Base-by-base conservation (phyloP, 2,329 filamentous ascomycete genomes). In the Rachicladosporium sp. region DNA sequence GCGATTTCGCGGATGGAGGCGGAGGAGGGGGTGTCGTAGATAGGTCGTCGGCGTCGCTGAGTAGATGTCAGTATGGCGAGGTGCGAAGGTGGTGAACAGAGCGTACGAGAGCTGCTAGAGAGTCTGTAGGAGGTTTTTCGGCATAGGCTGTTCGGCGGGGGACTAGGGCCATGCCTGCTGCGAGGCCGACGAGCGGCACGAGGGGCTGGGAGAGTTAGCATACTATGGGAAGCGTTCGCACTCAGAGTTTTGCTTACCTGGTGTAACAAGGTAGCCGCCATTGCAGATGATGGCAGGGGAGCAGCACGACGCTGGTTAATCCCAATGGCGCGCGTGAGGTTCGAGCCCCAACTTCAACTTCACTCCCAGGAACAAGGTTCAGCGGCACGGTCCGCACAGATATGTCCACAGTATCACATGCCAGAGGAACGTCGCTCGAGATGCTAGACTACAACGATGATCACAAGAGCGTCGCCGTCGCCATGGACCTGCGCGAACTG, bases 11-110 rank as follows among this genome's bases (percentile, higher is more conserved):
- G 50, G 47, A 52, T 37, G 33, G 53, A 42, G 43, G 50, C 43
- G 53, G 57, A 46, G 49, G 54, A 49, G 49, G 68, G 65, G 58
- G 80, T 73, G 64, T 89, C 83, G 72, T 93, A 93, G 65, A 93
- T 91, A 48, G 85, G 80, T 52, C 69, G 68, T 49, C 66, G 66
- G 51, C 47, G 31, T 46, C 55, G 57, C 57, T 58, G 37, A 31
- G 30, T 15, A 13, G 1, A 13, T 37, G 31, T 41, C 34, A 41
- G 39, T 19, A 11, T 11, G 10, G 10, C 6, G 12, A 10, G 29
- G 13, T 31, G 11, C 10, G 29, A 12, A 31, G 11, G 21, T n/a
- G 10, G 13, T 31, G 9, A 10, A 6, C 32, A 30, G 27, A 27
- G 41, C 52, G 15, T 50, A 56, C 50, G 41, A 57, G 51, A 33